phyloP scores from a whole-genome alignment of 208 protist genomes.

The Porcisia deanei region DNA sequence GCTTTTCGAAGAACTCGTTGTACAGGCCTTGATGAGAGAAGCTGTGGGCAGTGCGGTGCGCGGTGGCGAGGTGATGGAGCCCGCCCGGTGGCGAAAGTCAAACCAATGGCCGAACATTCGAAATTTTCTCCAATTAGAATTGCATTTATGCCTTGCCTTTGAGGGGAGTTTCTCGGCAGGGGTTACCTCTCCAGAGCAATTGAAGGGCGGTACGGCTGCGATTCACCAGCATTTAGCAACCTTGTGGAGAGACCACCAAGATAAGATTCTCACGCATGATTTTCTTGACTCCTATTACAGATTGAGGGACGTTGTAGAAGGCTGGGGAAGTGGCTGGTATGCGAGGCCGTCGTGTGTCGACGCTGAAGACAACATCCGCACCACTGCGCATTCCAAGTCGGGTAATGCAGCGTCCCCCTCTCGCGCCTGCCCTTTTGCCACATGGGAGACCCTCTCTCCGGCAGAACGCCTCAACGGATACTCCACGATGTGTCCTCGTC shows the following conservation, averaged over 20 bases:
- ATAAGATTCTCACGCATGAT: not conserved
- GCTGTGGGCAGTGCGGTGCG: constrained; percentile 15
- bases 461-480: constrained; percentile 8
- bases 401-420: not conserved
- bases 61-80: not conserved
- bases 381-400: no score
- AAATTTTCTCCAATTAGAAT: constrained; percentile 22
- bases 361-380: not conserved
- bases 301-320: constrained; percentile 17
- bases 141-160: not conserved
- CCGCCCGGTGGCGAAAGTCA: constrained; percentile 24
- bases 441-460: constrained; percentile 8
- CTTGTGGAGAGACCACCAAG: constrained; percentile 1
- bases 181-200: not conserved
- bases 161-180: not conserved
- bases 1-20: constrained; percentile 33
- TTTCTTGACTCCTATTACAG: constrained; percentile 18
- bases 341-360: not conserved
- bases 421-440: not conserved
- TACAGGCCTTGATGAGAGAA: constrained; percentile 26
- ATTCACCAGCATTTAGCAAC: constrained; percentile 4
- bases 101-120: constrained; percentile 27
- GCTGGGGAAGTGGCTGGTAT: constrained; percentile 21
- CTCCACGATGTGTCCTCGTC: constrained; percentile 8
- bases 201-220: not conserved